Conservation (phyloP, 1,284 basidiomycete genomes). For the Ceratobasidium sp. region DNA sequence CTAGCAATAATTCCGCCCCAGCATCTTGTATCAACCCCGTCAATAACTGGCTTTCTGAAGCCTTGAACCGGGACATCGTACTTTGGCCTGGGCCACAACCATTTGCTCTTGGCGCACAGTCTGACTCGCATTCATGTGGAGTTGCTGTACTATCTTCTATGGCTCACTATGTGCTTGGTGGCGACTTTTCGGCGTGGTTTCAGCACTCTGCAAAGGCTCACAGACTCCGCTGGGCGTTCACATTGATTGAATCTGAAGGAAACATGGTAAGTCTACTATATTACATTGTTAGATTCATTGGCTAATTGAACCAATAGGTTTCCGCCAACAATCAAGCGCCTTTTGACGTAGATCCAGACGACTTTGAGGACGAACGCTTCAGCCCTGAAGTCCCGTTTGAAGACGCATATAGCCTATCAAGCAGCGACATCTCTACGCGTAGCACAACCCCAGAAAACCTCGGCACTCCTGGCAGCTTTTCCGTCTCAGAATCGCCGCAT, state of each 20-base stretch:
- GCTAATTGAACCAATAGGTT: background rate
- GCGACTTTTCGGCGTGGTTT: background rate
- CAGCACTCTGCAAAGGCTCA: background rate
- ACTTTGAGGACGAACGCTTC: background rate
- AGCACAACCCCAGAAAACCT: background rate
- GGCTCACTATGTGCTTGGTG: constrained; percentile 8
- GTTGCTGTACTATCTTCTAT: constrained; percentile 25
- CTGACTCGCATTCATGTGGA: constrained; percentile 19
- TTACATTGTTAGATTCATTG: no score
- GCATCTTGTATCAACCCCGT: background rate
- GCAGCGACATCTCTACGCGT: background rate
- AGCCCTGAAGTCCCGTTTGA: constrained; percentile 5
- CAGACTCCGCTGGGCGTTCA: constrained; percentile 6
- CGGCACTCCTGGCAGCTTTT: no score
- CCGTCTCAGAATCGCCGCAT: background rate
- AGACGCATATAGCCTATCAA: background rate
- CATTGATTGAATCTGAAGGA: background rate
- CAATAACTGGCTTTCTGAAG: constrained; percentile 2
- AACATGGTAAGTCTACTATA: background rate
- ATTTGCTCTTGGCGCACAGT: constrained; percentile 8
- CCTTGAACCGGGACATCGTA: background rate
- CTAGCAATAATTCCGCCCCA: background rate
- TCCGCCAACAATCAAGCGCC: background rate
- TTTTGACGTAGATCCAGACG: background rate
- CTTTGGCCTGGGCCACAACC: background rate